Percentiles rank a stretch among this genome's conserved stretches.
Conservation (phyloP, 805 yeast genomes). For the Kodamaea fukazawae region DNA sequence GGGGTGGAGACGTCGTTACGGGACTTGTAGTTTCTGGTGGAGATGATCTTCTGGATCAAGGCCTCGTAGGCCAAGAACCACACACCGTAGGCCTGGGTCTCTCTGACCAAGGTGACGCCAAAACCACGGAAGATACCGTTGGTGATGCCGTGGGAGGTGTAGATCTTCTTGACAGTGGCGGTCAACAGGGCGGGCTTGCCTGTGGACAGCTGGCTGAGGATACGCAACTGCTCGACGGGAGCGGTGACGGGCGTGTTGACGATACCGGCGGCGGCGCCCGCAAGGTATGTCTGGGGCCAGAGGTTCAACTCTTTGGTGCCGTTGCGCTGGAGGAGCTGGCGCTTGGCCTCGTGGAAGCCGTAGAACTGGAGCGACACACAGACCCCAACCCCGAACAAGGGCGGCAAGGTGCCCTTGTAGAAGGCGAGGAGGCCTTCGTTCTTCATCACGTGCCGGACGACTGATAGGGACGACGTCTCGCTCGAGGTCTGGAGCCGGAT, state of each 20-base stretch:
- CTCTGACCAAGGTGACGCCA: constrained; percentile 53
- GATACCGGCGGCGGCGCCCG: constrained; percentile 66
- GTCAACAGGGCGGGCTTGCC: constrained; percentile 18
- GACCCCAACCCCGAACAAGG: constrained; percentile 50
- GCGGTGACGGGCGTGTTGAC: constrained; percentile 63
- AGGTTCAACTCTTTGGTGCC: constrained; percentile 37
- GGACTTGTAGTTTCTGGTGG: constrained; percentile 30
- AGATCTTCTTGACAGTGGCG: constrained; percentile 43
- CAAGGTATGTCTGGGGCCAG: constrained; percentile 56
- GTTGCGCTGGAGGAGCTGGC: constrained; percentile 45
- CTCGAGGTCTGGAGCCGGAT: constrained; percentile 40
- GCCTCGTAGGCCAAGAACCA: constrained; percentile 69
- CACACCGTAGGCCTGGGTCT: constrained; percentile 70
- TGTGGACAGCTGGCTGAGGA: constrained; percentile 54
- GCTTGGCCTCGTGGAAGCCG: constrained; percentile 66
- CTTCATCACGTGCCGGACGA: constrained; percentile 34
- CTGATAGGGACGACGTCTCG: constrained; percentile 28
- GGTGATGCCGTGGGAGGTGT: constrained; percentile 38
- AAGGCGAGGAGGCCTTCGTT: constrained; percentile 44
- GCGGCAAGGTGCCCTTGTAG: constrained; percentile 45
- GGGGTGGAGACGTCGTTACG: constrained; percentile 53
- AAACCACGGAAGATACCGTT: constrained; percentile 56
- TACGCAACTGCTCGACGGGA: constrained; percentile 67
- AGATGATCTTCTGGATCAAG: constrained; percentile 42
- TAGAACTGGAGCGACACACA: constrained; percentile 70